Base-by-base conservation (phyloP, 1,139 yeast species). In the Pneumocystis oryctolagi region DNA sequence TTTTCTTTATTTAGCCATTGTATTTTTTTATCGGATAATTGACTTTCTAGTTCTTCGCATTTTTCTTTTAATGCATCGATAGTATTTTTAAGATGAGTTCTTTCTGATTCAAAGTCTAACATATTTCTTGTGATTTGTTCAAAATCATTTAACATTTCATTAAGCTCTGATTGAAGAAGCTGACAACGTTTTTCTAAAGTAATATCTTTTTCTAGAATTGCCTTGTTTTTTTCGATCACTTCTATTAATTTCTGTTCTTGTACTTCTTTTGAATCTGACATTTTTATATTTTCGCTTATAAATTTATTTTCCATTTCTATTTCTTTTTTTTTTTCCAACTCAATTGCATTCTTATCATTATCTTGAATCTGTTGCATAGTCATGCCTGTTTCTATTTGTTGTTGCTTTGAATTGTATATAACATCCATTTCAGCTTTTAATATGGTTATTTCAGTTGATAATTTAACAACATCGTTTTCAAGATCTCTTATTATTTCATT, bases 11-110 rank as follows among this genome's bases (percentile, higher is more conserved):
- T 39, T 42, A 12, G 65, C 66, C 20, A 67, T 64, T 62, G 61
- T 37, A 66, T 65, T 34, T 64, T 59, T 59, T 63, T 61, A 20
- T 67, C 69, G 31, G 63, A 60, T n/a, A 67, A 55, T 47, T 62
- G 62, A 20, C 63, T 60, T 62, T 66, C 68, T n/a, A 67, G 66
- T 35, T 35, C 61, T 35, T 64, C 59, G 56, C 65, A 64, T 32
- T 64, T 61, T 20, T 65, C 66, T 32, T 62, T 60, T 34, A 66
- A 59, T 40, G 58, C 58, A 53, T 66, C 69, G 9, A 63, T 56
- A 39, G 62, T 62, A 20, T 61, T 61, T 35, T 66, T 67, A 31
- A 62, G 62, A 39, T 58, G 35, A 28, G 47, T 40, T 9, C 69
- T 62, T 61, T 67, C 68, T 40, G 61, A 28, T 47, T 67, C 69